Evolutionary conservation across 768 basidiomycete species (phyloP).

Genomic region (Suillus americanus): DNA sequence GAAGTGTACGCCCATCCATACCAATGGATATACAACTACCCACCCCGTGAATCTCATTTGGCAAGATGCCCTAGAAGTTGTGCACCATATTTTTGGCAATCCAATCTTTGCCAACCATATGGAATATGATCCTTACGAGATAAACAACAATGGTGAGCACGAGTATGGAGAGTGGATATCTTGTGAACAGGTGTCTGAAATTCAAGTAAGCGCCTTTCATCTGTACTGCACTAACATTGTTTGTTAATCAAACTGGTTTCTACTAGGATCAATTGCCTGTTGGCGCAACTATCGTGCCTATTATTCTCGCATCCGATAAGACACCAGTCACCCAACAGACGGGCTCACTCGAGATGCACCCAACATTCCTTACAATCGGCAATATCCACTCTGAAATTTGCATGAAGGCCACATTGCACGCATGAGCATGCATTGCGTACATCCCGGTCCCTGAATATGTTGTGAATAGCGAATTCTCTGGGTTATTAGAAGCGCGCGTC

Average conservation of each 20-base stretch:
- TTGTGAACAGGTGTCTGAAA: slow-evolving; percentile 19
- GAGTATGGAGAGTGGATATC: slow-evolving; percentile 22
- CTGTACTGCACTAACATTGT: not conserved
- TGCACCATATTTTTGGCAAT: slow-evolving; percentile 19
- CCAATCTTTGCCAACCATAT: slow-evolving; percentile 18
- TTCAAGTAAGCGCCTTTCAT: slow-evolving; percentile 16
- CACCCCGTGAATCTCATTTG: slow-evolving; percentile 21
- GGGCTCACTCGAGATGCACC: too few relatives aligned
- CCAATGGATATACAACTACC: slow-evolving; percentile 17
- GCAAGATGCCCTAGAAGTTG: slow-evolving; percentile 23
- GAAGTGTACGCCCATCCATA: slow-evolving; percentile 11
- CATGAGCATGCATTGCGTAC: too few relatives aligned
- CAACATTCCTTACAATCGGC: too few relatives aligned
- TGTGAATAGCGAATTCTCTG: too few relatives aligned
- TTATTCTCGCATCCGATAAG: too few relatives aligned
- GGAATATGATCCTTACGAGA: slow-evolving; percentile 21
- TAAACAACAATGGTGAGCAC: slow-evolving; percentile 22
- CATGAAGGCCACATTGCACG: too few relatives aligned
- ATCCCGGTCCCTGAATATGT: too few relatives aligned
- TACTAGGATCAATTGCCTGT: slow-evolving; percentile 17
- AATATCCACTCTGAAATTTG: too few relatives aligned
- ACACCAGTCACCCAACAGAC: too few relatives aligned
- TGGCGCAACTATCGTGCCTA: too few relatives aligned
- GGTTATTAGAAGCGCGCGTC: not conserved
- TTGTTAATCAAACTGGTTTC: not conserved